Base-by-base conservation (phyloP, 73 alveolate species). In the Tetrahymena thermophila region DNA sequence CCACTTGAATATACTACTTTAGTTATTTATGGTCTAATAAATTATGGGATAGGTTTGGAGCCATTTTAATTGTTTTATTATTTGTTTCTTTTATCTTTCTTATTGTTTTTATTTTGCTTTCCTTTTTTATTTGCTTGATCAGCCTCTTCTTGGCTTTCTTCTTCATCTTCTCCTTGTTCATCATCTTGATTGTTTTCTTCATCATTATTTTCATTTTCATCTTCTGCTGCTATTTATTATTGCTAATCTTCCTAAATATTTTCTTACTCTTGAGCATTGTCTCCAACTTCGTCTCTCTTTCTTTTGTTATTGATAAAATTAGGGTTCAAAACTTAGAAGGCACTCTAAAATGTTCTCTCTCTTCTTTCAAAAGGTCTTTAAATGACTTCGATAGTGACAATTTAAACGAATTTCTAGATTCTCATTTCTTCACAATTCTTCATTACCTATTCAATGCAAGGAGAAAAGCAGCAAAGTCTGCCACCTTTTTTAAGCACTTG, bases 381-480 rank as follows among this genome's bases (percentile, higher is more conserved):
- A 85, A 99, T 96, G 93, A 98, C 97, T 96, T 99, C 99, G 89
- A 96, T 96, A 94, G 99, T 99, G 85, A 98, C 97, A 35, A 99
- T 96, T 85, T 98, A 98, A 93, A 96, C 96, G 97, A 98, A 99
- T 50, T 98, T 98, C 57, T 95, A 96, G 95, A 98, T 98, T 57
- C 97, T 97, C 99, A 99, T 95, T 35, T 93, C 98, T 85, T 93
- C 94, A 93, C 97, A 96, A 21, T 98, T 98, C 96, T 98, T 98
- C 95, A 98, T 96, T n/a, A 99, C 99, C 96, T 99, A 99, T 93
- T 99, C 99, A 83, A 99, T 99, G 94, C 99, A 99, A 1, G 99
- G 99, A n/a, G 99, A 97, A 96, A 99, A 99, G 95, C 99, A 98
- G 94, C 99, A 99, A 28, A 99, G 96, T 95, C 97, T 98, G 44